These are phyloP conservation scores for Nicotiana paniculata DNA, from an alignment of 257 asterid species.

Conservation along the genomic window DNA sequence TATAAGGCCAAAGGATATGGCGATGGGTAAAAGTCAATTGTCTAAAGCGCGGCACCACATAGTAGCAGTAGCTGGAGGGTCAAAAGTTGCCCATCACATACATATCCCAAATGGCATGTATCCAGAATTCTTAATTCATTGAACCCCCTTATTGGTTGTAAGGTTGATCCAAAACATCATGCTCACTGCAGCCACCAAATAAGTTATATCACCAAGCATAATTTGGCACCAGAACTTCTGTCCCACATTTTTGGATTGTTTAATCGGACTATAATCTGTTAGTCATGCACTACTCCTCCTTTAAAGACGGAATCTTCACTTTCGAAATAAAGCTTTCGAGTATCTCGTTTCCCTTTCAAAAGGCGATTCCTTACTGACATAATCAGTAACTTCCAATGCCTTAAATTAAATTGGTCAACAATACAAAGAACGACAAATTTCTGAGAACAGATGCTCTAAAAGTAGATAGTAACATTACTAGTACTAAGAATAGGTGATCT, in stretches of 20 bases:
- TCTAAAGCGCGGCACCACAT: background rate
- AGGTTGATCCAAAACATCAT: background rate
- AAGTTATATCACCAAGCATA: background rate
- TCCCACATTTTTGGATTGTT: conserved; percentile 3
- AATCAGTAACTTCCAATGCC: background rate
- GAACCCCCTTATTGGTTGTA: background rate
- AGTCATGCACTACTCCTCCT: background rate
- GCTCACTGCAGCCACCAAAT: background rate
- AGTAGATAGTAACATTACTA: background rate
- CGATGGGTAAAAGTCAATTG: background rate
- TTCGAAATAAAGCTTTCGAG: background rate
- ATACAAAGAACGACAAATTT: background rate
- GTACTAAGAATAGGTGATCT: background rate
- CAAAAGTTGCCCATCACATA: background rate
- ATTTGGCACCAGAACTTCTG: background rate
- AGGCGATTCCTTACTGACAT: background rate
- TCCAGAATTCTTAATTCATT: background rate
- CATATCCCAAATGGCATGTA: background rate
- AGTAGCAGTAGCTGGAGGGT: background rate
- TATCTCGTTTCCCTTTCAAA: background rate
- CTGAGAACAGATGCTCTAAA: background rate
- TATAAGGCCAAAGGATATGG: background rate
- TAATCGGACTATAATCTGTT: background rate
- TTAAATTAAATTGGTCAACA: background rate
- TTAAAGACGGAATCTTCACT: background rate